A percentile compares a stretch with the other conserved stretches of the same genome.
Conservation (phyloP, 306 rosid genomes). For the Neltuma alba region DNA sequence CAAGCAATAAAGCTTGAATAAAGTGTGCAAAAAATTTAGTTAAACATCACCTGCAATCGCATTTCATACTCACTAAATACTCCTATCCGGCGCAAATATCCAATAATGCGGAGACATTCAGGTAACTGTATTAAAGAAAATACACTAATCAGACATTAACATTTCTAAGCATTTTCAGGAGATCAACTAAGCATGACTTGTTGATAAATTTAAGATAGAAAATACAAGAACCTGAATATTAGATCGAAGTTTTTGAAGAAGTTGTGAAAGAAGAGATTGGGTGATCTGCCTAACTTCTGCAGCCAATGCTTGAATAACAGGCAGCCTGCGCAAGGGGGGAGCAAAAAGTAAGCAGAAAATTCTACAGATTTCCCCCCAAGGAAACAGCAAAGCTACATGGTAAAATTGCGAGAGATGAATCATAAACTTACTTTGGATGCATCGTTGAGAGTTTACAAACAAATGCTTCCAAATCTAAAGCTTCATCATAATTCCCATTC, state of each 20-base stretch:
- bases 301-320: constrained; percentile 84
- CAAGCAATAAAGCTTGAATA: constrained; percentile 25
- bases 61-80: constrained; percentile 93
- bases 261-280: constrained; percentile 95
- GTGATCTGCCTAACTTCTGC: constrained; percentile 91
- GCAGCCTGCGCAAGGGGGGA: constrained; percentile 50
- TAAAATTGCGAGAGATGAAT: background rate
- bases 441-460: constrained; percentile 90
- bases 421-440: constrained; percentile 60
- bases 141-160: constrained; percentile 27
- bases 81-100: constrained; percentile 89
- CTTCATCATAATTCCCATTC: constrained; percentile 98
- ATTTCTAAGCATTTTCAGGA: background rate
- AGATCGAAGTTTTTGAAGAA: constrained; percentile 97
- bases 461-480: constrained; percentile 94
- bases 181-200: constrained; percentile 27
- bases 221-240: constrained; percentile 80
- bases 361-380: constrained; percentile 21
- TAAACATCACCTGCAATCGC: constrained; percentile 84
- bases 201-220: constrained; percentile 21
- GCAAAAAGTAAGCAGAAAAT: constrained; percentile 8
- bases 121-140: constrained; percentile 69
- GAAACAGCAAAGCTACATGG: constrained; percentile 8
- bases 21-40: constrained; percentile 8
- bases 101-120: constrained; percentile 94